Conservation (phyloP, 164 flowering plant genomes). For the Tetrastigma voinierianum region DNA sequence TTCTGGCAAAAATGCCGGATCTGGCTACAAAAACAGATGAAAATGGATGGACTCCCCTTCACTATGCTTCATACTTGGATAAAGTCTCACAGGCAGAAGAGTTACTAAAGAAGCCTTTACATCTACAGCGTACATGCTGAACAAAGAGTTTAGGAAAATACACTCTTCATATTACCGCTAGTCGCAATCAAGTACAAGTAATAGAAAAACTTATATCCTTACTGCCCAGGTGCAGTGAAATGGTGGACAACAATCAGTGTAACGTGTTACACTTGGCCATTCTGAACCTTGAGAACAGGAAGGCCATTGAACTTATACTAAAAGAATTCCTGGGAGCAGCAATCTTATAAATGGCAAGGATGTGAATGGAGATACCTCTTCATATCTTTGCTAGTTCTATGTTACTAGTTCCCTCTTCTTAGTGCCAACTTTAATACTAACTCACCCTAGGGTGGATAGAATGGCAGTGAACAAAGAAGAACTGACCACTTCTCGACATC, state of each 20-base stretch:
- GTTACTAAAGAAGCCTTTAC: not conserved
- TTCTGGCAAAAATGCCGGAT: too few relatives aligned
- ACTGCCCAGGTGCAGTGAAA: constrained; percentile 15
- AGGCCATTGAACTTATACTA: not conserved
- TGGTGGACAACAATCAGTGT: constrained; percentile 6
- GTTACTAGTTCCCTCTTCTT: not conserved
- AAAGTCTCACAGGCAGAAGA: not conserved
- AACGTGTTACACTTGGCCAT: constrained; percentile 12
- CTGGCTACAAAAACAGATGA: not conserved
- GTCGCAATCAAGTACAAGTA: not conserved
- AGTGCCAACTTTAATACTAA: not conserved
- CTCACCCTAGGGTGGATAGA: not conserved
- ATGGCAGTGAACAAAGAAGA: not conserved
- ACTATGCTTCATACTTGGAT: constrained; percentile 10
- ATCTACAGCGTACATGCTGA: constrained; percentile 9
- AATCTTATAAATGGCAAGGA: constrained; percentile 9
- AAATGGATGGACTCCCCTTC: constrained; percentile 16
- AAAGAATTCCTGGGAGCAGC: not conserved
- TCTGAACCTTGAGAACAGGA: not conserved
- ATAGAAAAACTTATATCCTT: not conserved
- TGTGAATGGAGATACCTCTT: constrained; percentile 9
- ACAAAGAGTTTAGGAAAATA: constrained; percentile 6
- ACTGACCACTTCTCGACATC: too few relatives aligned
- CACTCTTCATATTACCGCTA: constrained; percentile 14
- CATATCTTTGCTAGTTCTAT: constrained; percentile 9